A percentile compares a stretch with the other conserved stretches of the same genome.
Evolutionary conservation across 306 rosid species (phyloP).

Genomic region (Vigna mungo): DNA sequence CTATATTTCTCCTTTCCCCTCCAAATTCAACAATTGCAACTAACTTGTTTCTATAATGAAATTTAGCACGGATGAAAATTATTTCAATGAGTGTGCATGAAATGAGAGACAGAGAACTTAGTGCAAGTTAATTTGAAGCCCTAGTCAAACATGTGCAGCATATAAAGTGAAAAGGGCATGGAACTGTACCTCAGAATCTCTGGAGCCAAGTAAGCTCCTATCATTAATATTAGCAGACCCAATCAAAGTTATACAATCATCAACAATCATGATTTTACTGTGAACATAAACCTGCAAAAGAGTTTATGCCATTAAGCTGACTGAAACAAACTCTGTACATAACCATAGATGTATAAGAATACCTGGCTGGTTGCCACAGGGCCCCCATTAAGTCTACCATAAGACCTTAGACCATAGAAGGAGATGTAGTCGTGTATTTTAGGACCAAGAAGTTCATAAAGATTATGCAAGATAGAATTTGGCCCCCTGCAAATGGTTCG

Average conservation of each 20-base stretch:
- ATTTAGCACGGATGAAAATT: constrained; percentile 23
- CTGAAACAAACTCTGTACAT: constrained; percentile 31
- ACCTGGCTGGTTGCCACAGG: constrained; percentile 98
- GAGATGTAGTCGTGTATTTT: constrained; percentile 88
- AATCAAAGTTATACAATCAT: constrained; percentile 79
- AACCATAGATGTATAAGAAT: constrained; percentile 33
- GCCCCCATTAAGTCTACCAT: constrained; percentile 87
- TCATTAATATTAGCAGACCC: constrained; percentile 99
- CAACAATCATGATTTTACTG: constrained; percentile 94
- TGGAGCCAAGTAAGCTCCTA: constrained; percentile 92
- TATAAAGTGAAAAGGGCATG: constrained; percentile 25
- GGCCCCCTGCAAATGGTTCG: constrained; percentile 95
- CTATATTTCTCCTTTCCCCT: constrained; percentile 8
- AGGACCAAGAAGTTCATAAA: constrained; percentile 74
- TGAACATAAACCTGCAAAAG: constrained; percentile 88
- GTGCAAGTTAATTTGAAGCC: constrained; percentile 16
- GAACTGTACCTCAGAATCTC: constrained; percentile 93
- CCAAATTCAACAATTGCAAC: constrained; percentile 2
- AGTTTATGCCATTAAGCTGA: constrained; percentile 35
- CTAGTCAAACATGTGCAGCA: constrained; percentile 25
- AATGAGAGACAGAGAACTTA: constrained; percentile 10
- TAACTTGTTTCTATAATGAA: constrained; percentile 13
- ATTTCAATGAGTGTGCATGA: background rate
- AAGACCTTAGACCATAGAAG: constrained; percentile 88
- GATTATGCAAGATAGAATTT: constrained; percentile 81